Conservation (phyloP, 78 protist genomes). For the Monosiga brevicollis region DNA sequence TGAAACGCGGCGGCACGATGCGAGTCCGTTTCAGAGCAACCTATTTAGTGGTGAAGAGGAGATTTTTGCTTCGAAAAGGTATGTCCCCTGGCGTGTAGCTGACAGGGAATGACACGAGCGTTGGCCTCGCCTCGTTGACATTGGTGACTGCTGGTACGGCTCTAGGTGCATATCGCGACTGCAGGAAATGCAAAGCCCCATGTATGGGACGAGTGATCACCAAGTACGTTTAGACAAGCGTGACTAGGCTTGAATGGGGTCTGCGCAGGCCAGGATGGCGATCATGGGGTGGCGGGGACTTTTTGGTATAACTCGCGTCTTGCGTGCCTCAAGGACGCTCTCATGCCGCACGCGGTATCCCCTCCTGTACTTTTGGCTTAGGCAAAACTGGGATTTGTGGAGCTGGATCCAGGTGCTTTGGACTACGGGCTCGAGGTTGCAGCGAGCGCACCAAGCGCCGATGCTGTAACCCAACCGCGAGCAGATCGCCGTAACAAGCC, state of each 20-base stretch:
- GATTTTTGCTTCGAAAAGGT: not conserved
- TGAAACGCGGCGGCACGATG: too few species aligned
- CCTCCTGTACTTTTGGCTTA: not conserved
- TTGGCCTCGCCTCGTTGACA: too few species aligned
- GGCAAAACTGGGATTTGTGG: not conserved
- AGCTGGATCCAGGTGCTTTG: not conserved
- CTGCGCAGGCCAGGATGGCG: not conserved
- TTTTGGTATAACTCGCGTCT: too few species aligned
- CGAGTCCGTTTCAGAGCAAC: not conserved
- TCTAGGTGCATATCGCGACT: not conserved
- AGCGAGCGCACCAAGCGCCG: not conserved
- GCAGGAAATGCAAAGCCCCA: not conserved
- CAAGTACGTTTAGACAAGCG: not conserved
- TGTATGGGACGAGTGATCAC: not conserved
- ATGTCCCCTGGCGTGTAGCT: too few species aligned
- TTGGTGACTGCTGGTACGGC: too few species aligned
- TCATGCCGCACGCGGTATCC: too few species aligned
- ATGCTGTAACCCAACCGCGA: not conserved
- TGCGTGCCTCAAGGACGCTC: too few species aligned
- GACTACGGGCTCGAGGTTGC: not conserved
- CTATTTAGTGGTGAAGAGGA: not conserved
- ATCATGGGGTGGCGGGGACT: not conserved
- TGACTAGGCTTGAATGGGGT: not conserved
- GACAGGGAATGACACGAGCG: too few species aligned
- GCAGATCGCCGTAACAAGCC: not conserved